These are phyloP conservation scores for Mediolabrus comicus DNA, from an alignment of 108 stramenopile species.

Conservation along the genomic window DNA sequence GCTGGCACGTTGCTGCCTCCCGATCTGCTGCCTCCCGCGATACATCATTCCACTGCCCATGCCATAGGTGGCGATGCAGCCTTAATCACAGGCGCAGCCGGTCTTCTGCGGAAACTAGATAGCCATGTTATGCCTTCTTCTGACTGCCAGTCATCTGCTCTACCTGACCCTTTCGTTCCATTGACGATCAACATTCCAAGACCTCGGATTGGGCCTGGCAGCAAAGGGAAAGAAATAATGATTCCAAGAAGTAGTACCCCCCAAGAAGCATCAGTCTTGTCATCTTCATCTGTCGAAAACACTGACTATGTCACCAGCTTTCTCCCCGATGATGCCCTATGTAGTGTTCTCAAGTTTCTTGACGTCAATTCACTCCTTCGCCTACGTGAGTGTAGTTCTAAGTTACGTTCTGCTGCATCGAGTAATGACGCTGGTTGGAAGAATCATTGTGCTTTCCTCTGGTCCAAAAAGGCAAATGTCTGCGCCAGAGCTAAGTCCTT, in stretches of 20 bases:
- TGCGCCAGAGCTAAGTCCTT: conserved; percentile 27
- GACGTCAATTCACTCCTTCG: conserved; percentile 20
- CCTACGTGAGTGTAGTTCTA: conserved; percentile 12
- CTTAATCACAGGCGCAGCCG: neutral
- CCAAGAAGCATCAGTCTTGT: neutral
- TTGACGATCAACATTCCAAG: neutral
- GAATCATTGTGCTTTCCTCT: conserved; percentile 52
- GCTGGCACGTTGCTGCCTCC: neutral
- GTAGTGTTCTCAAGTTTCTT: conserved; percentile 18
- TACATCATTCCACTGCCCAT: neutral
- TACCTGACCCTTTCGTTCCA: neutral
- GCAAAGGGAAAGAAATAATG: neutral
- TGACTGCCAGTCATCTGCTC: neutral
- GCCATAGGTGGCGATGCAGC: too few species aligned
- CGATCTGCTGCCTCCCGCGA: neutral
- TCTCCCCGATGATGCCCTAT: conserved; percentile 20
- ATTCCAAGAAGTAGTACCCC: too few species aligned
- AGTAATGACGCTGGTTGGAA: conserved; percentile 61
- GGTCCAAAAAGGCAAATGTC: conserved; percentile 63
- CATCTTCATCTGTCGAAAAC: neutral
- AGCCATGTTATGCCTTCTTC: neutral
- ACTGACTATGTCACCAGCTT: neutral
- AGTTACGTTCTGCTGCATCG: conserved; percentile 35
- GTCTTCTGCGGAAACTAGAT: neutral
- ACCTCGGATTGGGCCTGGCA: neutral